Evolutionary conservation across 2,329 filamentous ascomycete species (phyloP).

Genomic region (Rhynchosporium agropyri): DNA sequence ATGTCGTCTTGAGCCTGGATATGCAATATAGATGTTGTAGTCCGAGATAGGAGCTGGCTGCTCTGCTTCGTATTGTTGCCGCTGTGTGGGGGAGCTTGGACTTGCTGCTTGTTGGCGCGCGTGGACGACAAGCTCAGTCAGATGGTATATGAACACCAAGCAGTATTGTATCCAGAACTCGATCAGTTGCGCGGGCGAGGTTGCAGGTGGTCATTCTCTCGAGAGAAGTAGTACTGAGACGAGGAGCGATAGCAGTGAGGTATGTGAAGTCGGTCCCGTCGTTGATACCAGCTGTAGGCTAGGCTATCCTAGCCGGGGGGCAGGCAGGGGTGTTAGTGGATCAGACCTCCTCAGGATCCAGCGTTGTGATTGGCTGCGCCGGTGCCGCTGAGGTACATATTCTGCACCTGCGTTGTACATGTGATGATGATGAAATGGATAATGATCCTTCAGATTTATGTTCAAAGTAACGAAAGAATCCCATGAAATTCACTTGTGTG

Average conservation of each 20-base stretch:
- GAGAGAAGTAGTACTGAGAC: not conserved
- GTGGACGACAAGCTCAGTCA: slow-evolving; percentile 21
- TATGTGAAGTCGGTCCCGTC: no score
- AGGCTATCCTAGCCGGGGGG: no score
- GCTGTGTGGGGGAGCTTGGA: slow-evolving; percentile 18
- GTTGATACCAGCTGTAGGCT: no score
- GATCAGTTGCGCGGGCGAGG: slow-evolving; percentile 8
- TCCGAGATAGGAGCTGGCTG: not conserved
- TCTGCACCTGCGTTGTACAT: slow-evolving; percentile 10
- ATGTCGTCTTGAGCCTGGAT: slow-evolving; percentile 16
- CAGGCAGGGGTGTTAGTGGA: no score
- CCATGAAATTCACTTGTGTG: no score
- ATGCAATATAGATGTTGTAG: slow-evolving; percentile 18
- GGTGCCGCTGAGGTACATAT: slow-evolving; percentile 14
- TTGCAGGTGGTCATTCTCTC: slow-evolving; percentile 26
- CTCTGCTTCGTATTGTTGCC: not conserved
- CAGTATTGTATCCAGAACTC: slow-evolving; percentile 21
- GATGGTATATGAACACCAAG: slow-evolving; percentile 21
- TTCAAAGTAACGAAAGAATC: no score
- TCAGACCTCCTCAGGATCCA: no score
- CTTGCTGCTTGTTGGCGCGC: slow-evolving; percentile 8
- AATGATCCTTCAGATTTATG: not conserved
- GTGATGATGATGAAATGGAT: slow-evolving; percentile 17
- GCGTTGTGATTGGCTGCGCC: slow-evolving; percentile 9
- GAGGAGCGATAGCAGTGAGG: not conserved